Conservation (phyloP, 192 early-diverging fungal genomes). For the Mortierella antarctica region DNA sequence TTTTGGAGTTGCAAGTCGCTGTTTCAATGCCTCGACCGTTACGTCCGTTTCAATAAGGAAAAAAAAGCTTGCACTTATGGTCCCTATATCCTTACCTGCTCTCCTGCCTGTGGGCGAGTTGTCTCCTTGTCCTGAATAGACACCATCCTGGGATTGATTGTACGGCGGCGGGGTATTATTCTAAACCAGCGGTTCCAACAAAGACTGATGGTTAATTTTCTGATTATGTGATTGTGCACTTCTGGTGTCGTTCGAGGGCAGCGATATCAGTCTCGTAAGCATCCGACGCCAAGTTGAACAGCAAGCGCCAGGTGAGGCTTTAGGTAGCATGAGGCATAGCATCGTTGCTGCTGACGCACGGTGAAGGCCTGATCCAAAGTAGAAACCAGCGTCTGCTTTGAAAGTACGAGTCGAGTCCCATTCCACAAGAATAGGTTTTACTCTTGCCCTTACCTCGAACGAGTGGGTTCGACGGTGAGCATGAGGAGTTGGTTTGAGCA, state of each 20-base stretch:
- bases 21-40: not conserved
- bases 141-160: conserved; percentile 22
- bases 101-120: conserved; percentile 10
- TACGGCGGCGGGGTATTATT: conserved; percentile 36
- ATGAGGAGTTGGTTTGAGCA: conserved; percentile 31
- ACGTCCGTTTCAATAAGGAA: not conserved
- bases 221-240: no score
- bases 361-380: no score
- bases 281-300: not conserved
- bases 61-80: not conserved
- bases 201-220: no score
- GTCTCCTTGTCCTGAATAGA: conserved; percentile 18
- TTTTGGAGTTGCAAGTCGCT: not conserved
- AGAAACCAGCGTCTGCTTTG: no score
- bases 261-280: no score
- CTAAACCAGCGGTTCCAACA: not conserved
- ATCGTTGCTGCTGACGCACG: no score
- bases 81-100: conserved; percentile 16
- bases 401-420: no score
- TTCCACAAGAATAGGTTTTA: no score
- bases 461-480: conserved; percentile 28
- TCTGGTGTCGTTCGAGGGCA: no score
- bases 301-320: not conserved
- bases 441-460: conserved; percentile 21
- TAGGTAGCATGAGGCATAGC: no score